Evolutionary conservation across 2,329 filamentous ascomycete genomes (phyloP).

Genomic region (Scedosporium minutisporum): DNA sequence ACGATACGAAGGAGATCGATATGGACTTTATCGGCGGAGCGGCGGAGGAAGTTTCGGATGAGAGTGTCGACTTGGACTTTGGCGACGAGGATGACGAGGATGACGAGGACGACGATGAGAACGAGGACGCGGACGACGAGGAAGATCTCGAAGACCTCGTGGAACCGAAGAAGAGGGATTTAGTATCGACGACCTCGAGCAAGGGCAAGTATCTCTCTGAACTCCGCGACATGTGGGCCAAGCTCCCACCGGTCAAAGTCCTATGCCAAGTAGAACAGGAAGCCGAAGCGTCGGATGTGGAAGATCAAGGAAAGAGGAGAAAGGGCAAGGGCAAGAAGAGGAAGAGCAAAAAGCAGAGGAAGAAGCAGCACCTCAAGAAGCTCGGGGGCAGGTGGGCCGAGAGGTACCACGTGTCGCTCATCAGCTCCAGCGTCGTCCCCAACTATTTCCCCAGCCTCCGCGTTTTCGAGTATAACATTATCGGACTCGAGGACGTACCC

Average conservation of each 20-base stretch:
- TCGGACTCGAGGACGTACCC: constrained; percentile 52
- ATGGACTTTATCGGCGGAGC: constrained; percentile 23
- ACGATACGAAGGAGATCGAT: constrained; percentile 71
- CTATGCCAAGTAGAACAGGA: not conserved
- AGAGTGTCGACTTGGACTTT: constrained; percentile 65
- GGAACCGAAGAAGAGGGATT: not conserved
- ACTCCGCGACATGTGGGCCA: constrained; percentile 67
- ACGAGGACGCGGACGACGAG: constrained; percentile 38
- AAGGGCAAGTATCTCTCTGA: constrained; percentile 44
- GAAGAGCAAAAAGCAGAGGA: constrained; percentile 32
- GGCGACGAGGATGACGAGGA: constrained; percentile 27
- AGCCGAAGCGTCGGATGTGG: constrained; percentile 8
- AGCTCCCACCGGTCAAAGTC: constrained; percentile 41
- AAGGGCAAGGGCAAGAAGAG: constrained; percentile 18
- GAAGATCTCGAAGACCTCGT: constrained; percentile 10
- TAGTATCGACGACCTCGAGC: not conserved
- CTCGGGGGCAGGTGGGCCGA: constrained; percentile 78
- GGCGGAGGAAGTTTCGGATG: constrained; percentile 32
- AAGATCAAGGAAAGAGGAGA: constrained; percentile 14
- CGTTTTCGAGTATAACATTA: constrained; percentile 92
- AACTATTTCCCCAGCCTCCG: constrained; percentile 85
- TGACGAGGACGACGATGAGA: constrained; percentile 10
- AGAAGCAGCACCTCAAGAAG: constrained; percentile 43
- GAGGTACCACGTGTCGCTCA: constrained; percentile 70
- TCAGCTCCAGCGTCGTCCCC: constrained; percentile 81